These are phyloP conservation scores for Cydonia oblonga DNA, from an alignment of 331 rosid genomes.

Conservation along the genomic window DNA sequence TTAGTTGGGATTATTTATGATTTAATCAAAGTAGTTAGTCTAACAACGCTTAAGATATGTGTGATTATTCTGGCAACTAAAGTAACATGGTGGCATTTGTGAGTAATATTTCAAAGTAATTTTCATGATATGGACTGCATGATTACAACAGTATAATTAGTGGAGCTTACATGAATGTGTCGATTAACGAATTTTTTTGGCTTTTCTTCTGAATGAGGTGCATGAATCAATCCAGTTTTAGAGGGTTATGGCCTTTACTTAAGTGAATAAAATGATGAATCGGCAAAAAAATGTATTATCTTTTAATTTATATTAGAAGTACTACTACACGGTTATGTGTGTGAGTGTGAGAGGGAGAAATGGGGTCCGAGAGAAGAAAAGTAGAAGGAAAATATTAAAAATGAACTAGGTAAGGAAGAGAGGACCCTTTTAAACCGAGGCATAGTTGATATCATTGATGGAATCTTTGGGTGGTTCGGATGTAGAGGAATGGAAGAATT, in stretches of 20 bases:
- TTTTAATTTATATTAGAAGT: background rate
- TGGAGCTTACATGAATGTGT: background rate
- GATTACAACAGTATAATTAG: background rate
- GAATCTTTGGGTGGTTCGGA: background rate
- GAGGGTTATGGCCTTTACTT: background rate
- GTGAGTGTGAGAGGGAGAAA: background rate
- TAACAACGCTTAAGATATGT: background rate
- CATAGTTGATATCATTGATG: background rate
- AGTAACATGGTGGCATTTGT: background rate
- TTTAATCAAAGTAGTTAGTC: background rate
- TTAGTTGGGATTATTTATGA: background rate
- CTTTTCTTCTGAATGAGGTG: background rate
- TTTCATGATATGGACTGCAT: background rate
- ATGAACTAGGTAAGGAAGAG: background rate
- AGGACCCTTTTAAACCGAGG: background rate
- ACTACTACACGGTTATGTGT: background rate
- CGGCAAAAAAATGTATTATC: background rate
- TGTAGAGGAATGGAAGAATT: background rate
- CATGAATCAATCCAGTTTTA: background rate
- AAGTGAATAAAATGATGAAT: background rate
- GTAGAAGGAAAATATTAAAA: background rate
- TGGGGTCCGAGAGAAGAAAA: background rate
- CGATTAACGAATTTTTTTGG: no score
- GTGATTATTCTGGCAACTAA: background rate
- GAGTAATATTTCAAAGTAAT: background rate